Evolutionary conservation across 768 basidiomycete genomes (phyloP), one percentile per base, ranked within the genome.

Genomic region (Suillus placidus): DNA sequence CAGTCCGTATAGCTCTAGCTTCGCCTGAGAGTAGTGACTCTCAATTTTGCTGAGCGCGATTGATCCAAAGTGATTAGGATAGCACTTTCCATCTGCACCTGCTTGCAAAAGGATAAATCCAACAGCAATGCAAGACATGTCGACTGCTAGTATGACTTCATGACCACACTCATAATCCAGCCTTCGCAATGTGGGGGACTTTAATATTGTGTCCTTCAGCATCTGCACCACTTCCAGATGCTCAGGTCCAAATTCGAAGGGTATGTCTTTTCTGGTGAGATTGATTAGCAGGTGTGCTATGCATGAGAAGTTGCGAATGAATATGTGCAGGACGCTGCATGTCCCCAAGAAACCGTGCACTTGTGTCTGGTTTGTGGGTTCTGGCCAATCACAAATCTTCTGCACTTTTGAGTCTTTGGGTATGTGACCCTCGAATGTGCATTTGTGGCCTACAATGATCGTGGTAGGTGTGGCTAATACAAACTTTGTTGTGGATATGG

Each of bases 401-500:
- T 62, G 71, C 0, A 71, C 66, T 3, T 68, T 71, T 1, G 43
- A 54, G 7, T 73, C 60, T 3, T 81, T 73, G 0, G 79, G 77
- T 0, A 76, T 34, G 0, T 72, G 67, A 0, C 79, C 82, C n/a
- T 79, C 70, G 13, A 70, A 74, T 0, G 77, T 81, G 63, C 80
- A 83, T 0, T 58, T 58, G 52, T 84, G 80, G 0, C 82, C 80
- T 0, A 85, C 63, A 1, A 83, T 73, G 0, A 70, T 64, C 0
- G 75, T 67, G 69, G n/a, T n/a, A n/a, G n/a, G n/a, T n/a, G n/a
- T n/a, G n/a, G n/a, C n/a, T n/a, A n/a, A n/a, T n/a, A n/a, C 32
- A 0, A 76, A 66, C 61, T 84, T 84, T 9, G 70, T 57, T 0
- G 78, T 78, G 0, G 77, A 83, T 77, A 0, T n/a, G n/a, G 79